Percentiles rank a stretch among this genome's conserved stretches.
Conservation (phyloP, 2,329 filamentous ascomycete species). For the Didymella pinodella region DNA sequence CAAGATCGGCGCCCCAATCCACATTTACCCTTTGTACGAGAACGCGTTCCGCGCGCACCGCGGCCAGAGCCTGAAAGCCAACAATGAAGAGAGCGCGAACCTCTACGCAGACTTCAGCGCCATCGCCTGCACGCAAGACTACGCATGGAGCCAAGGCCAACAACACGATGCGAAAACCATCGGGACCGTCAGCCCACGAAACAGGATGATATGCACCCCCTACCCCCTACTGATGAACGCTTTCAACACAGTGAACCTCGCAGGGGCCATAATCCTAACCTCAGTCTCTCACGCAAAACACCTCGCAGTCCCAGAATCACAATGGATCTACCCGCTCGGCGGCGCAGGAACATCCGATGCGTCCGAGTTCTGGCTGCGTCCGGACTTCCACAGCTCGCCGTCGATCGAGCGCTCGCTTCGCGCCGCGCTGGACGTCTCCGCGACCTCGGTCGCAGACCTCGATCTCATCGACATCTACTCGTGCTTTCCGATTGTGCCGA, state of each 20-base stretch:
- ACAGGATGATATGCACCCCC: slow-evolving; percentile 73
- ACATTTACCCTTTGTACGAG: slow-evolving; percentile 73
- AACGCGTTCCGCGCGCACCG: slow-evolving; percentile 67
- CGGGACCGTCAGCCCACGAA: slow-evolving; percentile 62
- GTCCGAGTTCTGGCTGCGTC: slow-evolving; percentile 68
- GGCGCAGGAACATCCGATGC: slow-evolving; percentile 69
- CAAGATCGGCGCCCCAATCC: slow-evolving; percentile 68
- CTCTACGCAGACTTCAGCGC: slow-evolving; percentile 69
- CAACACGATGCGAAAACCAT: slow-evolving; percentile 61
- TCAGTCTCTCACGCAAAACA: slow-evolving; percentile 62
- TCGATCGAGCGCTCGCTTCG: slow-evolving; percentile 67
- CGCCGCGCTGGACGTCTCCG: slow-evolving; percentile 59
- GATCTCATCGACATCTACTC: slow-evolving; percentile 72
- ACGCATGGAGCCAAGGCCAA: slow-evolving; percentile 66
- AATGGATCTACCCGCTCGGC: slow-evolving; percentile 71
- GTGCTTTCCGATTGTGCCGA: slow-evolving; percentile 75
- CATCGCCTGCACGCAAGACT: slow-evolving; percentile 61
- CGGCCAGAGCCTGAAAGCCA: slow-evolving; percentile 62
- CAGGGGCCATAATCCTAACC: slow-evolving; percentile 68
- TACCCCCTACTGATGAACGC: slow-evolving; percentile 76
- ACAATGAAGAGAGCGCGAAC: slow-evolving; percentile 65
- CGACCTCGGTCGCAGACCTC: slow-evolving; percentile 60
- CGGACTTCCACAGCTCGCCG: slow-evolving; percentile 65
- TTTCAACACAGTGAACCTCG: slow-evolving; percentile 73
- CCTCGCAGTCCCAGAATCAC: slow-evolving; percentile 62